phyloP scores from a whole-genome alignment of 2,329 filamentous ascomycete genomes.

The Metarhizium anisopliae region DNA sequence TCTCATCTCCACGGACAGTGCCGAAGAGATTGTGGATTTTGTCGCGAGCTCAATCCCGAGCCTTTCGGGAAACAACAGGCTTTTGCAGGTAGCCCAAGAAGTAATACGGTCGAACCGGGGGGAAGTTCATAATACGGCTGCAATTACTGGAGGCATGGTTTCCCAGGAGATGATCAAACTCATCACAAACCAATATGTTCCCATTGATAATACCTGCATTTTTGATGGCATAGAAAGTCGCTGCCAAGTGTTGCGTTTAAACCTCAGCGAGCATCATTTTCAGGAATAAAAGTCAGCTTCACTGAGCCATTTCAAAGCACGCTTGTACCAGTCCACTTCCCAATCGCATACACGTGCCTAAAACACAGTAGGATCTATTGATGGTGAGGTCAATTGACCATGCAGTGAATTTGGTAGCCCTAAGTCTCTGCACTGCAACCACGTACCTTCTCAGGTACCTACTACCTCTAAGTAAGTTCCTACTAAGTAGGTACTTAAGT shows the following conservation, averaged over 20 bases:
- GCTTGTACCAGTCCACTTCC: neutral
- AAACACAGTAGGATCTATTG: too few relatives aligned
- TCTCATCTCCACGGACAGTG: constrained; percentile 32
- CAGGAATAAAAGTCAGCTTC: neutral
- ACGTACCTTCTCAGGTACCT: too few relatives aligned
- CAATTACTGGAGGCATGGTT: constrained; percentile 80
- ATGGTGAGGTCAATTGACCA: too few relatives aligned
- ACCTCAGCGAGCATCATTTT: neutral
- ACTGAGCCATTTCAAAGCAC: neutral
- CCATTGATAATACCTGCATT: constrained; percentile 61
- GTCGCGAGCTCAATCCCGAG: constrained; percentile 35
- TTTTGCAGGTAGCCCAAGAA: constrained; percentile 51
- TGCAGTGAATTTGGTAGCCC: too few relatives aligned
- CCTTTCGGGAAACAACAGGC: constrained; percentile 39
- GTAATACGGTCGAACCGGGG: constrained; percentile 68
- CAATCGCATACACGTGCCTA: neutral
- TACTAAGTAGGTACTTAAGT: too few relatives aligned
- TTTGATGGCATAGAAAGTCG: constrained; percentile 60
- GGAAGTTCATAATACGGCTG: constrained; percentile 88
- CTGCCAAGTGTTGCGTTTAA: constrained; percentile 46
- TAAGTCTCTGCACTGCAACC: too few relatives aligned
- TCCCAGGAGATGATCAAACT: constrained; percentile 97
- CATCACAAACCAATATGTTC: constrained; percentile 63
- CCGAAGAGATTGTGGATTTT: constrained; percentile 44
- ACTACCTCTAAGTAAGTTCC: too few relatives aligned